A percentile compares a stretch with the other conserved stretches of the same genome.
Conservation (phyloP, 495 filamentous ascomycete species). For the Penicillium taxi region DNA sequence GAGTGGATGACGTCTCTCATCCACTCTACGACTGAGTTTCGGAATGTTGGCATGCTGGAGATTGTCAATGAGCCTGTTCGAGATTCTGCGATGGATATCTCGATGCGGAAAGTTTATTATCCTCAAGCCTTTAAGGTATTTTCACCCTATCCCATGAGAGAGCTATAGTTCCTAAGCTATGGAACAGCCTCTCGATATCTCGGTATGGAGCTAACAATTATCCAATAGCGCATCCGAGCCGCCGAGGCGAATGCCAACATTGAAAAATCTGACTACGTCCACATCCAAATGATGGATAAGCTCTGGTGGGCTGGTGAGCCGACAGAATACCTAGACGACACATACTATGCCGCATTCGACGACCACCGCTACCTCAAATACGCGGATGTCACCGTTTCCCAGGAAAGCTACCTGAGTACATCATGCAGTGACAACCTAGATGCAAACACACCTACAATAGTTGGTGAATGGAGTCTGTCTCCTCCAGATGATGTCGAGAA, state of each 20-base stretch:
- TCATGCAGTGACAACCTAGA: slow-evolving; percentile 1
- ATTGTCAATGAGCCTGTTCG: slow-evolving; percentile 54
- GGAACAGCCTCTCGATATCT: background rate
- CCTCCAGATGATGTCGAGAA: slow-evolving; percentile 3
- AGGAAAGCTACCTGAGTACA: background rate
- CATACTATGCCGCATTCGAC: slow-evolving; percentile 1
- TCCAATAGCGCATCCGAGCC: background rate
- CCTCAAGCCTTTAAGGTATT: slow-evolving; percentile 38
- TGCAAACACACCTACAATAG: slow-evolving; percentile 2
- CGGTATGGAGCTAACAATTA: background rate
- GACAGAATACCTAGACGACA: background rate
- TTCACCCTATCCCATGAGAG: background rate
- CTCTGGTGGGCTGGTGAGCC: too few species aligned
- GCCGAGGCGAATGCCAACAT: background rate
- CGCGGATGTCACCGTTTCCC: background rate
- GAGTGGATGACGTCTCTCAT: slow-evolving; percentile 51
- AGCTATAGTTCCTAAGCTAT: slow-evolving; percentile 1
- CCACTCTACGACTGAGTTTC: slow-evolving; percentile 43
- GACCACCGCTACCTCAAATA: slow-evolving; percentile 3
- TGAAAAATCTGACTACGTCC: slow-evolving; percentile 2
- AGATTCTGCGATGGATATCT: slow-evolving; percentile 17
- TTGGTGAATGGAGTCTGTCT: slow-evolving; percentile 6
- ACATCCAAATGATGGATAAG: too few species aligned
- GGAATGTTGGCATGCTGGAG: slow-evolving; percentile 53
- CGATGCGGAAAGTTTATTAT: slow-evolving; percentile 38